Base-by-base conservation (phyloP, 176 grass and related monocot genomes). In the Avena insularis region DNA sequence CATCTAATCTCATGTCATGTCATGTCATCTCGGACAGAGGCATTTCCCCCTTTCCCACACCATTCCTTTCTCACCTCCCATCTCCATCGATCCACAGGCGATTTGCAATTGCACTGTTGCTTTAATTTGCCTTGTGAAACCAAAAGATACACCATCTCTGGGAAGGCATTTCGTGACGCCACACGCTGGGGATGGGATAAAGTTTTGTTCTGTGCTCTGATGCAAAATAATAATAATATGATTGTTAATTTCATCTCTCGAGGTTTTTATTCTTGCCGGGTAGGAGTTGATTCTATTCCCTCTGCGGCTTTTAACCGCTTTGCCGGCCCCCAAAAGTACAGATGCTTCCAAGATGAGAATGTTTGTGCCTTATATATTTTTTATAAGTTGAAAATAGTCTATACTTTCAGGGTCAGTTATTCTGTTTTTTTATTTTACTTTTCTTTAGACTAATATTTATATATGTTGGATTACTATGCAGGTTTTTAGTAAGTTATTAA, bases 1-100 rank as follows among this genome's bases (percentile, higher is more conserved):
- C 74, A 25, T 77, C 68, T 86, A 3, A 35, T 35, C 3, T 35
- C 33, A 35, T 35, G 33, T 35, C 33, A 35, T 35, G 33, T 35
- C 84, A 54, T 47, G 73, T 79, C 79, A 86, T 83, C 64, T 27
- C 72, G 31, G 61, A 46, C 63, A 70, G 8, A n/a, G n/a, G n/a
- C n/a, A n/a, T n/a, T n/a, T n/a, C n/a, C n/a, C n/a, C 66, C 49
- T 29, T 27, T 16, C 0, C 64, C 1, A 8, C 13, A 36, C 75
- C 68, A 67, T 83, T 87, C 89, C 64, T 79, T 91, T 87, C 81
- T 87, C 66, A 87, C 85, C 65, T 84, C 57, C 66, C 12, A 49
- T 87, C 57, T 66, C 19, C 79, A 87, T 79, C 85, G 74, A 87
- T 79, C 85, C 27, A 83, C 74, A 87, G 75, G 78, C 48, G 40